Percentiles rank a stretch among this genome's conserved stretches.
phyloP scores from a whole-genome alignment of 106 monocot genomes.

The Acanthochlamys bracteata region DNA sequence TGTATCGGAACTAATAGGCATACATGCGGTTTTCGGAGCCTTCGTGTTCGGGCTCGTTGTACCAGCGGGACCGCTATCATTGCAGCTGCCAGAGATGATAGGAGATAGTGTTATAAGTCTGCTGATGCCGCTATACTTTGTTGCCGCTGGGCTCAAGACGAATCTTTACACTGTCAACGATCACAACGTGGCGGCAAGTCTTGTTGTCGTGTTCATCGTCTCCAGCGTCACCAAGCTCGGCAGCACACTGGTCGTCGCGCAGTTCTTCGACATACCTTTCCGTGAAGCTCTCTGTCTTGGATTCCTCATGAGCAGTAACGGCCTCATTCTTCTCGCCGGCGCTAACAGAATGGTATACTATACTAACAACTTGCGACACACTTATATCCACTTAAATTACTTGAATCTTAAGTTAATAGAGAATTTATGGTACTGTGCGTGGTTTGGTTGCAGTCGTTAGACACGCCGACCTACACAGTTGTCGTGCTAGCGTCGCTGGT shows the following conservation, averaged over 20 bases:
- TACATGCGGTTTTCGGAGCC: slow-evolving; percentile 41
- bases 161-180: slow-evolving; percentile 10
- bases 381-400: too few relatives aligned
- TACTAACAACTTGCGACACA: too few relatives aligned
- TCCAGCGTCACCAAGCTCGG: slow-evolving; percentile 18
- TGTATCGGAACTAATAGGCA: slow-evolving; percentile 34
- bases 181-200: neutral
- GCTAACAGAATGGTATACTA: slow-evolving; percentile 25
- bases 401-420: too few relatives aligned
- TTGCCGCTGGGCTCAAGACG: slow-evolving; percentile 19
- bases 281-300: slow-evolving; percentile 29
- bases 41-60: slow-evolving; percentile 42
- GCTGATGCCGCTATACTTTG: slow-evolving; percentile 36
- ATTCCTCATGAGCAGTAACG: slow-evolving; percentile 30
- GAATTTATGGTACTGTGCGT: neutral
- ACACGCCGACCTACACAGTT: slow-evolving; percentile 16
- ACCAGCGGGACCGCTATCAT: slow-evolving; percentile 19
- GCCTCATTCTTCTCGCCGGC: slow-evolving; percentile 25
- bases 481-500: slow-evolving; percentile 23
- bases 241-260: slow-evolving; percentile 16
- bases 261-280: slow-evolving; percentile 18
- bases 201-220: slow-evolving; percentile 13
- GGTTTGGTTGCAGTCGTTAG: slow-evolving; percentile 11
- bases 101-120: slow-evolving; percentile 22
- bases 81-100: slow-evolving; percentile 21